These are phyloP conservation scores for Hymenoscyphus albidus DNA, from an alignment of 2,329 filamentous ascomycete genomes.

Conservation along the genomic window DNA sequence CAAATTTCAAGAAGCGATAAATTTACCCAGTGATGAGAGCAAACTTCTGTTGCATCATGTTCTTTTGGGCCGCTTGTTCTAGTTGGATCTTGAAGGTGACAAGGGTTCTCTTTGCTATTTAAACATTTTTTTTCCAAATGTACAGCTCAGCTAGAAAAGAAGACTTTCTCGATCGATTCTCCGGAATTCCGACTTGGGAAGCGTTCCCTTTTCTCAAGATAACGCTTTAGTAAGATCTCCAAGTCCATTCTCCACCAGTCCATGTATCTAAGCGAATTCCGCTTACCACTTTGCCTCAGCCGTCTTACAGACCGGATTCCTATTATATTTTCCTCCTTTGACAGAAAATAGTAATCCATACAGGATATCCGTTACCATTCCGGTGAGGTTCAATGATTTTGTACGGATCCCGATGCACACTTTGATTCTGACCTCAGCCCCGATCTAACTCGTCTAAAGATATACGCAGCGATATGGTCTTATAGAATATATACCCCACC, in stretches of 20 bases:
- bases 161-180: not conserved
- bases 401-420: constrained; percentile 1
- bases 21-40: constrained; percentile 1
- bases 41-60: not conserved
- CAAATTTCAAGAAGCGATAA: not conserved
- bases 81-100: not conserved
- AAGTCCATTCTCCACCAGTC: too few species aligned
- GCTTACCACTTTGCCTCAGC: not conserved
- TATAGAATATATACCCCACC: not conserved
- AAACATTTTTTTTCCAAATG: not conserved
- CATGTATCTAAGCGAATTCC: too few species aligned
- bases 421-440: not conserved
- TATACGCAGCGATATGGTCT: not conserved
- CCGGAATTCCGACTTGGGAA: not conserved
- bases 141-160: not conserved
- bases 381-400: not conserved
- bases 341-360: not conserved
- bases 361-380: constrained; percentile 1
- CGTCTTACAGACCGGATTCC: constrained; percentile 2
- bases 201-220: not conserved
- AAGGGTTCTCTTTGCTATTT: not conserved
- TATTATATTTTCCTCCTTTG: not conserved
- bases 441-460: not conserved
- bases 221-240: too few species aligned
- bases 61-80: not conserved